phyloP scores from a whole-genome alignment of 1,284 basidiomycete species.

The Pterulicium gracile region DNA sequence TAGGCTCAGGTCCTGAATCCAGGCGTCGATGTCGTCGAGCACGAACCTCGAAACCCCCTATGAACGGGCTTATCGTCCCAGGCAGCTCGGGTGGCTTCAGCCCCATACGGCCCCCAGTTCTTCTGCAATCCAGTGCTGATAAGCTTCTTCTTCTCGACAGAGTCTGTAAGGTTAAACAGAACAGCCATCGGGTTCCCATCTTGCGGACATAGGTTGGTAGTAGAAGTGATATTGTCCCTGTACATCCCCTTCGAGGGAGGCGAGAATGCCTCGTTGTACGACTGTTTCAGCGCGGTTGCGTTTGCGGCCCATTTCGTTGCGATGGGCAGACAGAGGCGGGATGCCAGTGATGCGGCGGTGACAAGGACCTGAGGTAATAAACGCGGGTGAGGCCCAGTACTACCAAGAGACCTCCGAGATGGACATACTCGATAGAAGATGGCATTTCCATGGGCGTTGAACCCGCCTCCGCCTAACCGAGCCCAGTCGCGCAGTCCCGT shows the following conservation, averaged over 20 bases:
- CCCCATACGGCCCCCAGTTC: constrained; percentile 33
- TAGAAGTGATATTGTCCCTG: constrained; percentile 26
- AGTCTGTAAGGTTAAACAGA: constrained; percentile 30
- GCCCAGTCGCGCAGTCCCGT: constrained; percentile 39
- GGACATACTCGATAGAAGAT: constrained; percentile 28
- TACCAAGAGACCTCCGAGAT: not conserved
- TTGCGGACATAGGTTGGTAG: constrained; percentile 32
- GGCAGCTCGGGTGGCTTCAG: constrained; percentile 35
- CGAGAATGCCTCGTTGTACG: constrained; percentile 34
- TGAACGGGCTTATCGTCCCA: constrained; percentile 38
- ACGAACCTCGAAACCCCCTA: constrained; percentile 35
- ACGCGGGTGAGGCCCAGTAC: not conserved
- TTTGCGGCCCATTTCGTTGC: constrained; percentile 23
- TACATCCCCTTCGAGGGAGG: constrained; percentile 29
- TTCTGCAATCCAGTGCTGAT: constrained; percentile 28
- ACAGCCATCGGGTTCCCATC: constrained; percentile 38
- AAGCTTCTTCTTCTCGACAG: constrained; percentile 18
- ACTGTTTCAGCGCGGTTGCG: constrained; percentile 27
- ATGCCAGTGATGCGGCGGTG: constrained; percentile 30
- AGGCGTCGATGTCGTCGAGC: not conserved
- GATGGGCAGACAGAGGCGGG: constrained; percentile 21
- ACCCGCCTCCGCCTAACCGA: constrained; percentile 33
- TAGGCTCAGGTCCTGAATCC: not conserved
- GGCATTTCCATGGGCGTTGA: constrained; percentile 36
- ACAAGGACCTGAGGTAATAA: constrained; percentile 25